Conservation (phyloP, 2,329 filamentous ascomycete genomes). For the Colletotrichum sp. region DNA sequence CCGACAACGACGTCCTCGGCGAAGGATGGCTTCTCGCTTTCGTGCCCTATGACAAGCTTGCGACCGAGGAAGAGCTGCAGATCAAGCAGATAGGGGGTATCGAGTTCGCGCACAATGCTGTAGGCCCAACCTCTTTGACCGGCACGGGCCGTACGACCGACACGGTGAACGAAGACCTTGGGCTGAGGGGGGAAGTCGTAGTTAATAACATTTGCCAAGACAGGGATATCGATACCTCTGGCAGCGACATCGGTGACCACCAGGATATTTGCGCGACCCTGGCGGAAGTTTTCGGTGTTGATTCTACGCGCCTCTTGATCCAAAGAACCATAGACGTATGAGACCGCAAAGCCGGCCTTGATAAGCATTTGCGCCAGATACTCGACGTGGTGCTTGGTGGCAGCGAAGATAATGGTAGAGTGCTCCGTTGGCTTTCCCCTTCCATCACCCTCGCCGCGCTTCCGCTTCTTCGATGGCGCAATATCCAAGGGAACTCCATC, state of each 20-base stretch:
- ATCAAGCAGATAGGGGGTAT: conserved; percentile 91
- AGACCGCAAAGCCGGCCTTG: conserved; percentile 84
- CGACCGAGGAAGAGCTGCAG: conserved; percentile 94
- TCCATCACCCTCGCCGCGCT: conserved; percentile 60
- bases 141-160: conserved; percentile 93
- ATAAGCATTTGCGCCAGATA: conserved; percentile 85
- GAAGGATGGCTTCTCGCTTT: conserved; percentile 69
- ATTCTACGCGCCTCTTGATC: conserved; percentile 93
- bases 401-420: conserved; percentile 93
- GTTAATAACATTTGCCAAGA: conserved; percentile 97
- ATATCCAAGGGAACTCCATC: conserved; percentile 53
- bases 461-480: conserved; percentile 71
- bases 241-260: conserved; percentile 97
- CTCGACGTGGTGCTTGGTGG: conserved; percentile 97
- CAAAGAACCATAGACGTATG: conserved; percentile 92
- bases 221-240: conserved; percentile 95
- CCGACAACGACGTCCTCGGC: conserved; percentile 86
- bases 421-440: conserved; percentile 81
- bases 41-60: conserved; percentile 77
- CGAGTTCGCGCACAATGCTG: conserved; percentile 85
- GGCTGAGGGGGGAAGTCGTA: conserved; percentile 97
- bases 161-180: conserved; percentile 95
- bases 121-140: conserved; percentile 94
- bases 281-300: conserved; percentile 89
- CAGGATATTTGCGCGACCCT: conserved; percentile 84